Conservation (phyloP, 768 basidiomycete species). For the Zangia roseola region DNA sequence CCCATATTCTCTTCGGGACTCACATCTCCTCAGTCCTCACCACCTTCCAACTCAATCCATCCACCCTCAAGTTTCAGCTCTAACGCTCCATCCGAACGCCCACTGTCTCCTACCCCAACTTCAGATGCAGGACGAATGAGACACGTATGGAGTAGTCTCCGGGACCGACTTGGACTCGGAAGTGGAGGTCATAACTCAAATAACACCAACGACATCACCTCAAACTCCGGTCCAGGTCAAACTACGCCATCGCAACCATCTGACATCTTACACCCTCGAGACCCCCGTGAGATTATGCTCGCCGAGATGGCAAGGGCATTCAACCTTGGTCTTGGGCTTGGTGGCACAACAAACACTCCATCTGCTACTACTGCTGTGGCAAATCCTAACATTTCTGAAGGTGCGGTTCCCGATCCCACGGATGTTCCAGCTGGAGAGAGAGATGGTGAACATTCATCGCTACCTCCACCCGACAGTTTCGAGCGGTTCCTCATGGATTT, state of each 20-base stretch:
- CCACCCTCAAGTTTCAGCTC: slow-evolving; percentile 11
- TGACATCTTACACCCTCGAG: slow-evolving; percentile 23
- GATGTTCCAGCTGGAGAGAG: slow-evolving; percentile 7
- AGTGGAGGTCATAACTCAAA: slow-evolving; percentile 16
- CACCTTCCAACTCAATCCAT: slow-evolving; percentile 11
- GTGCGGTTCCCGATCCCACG: slow-evolving; percentile 1
- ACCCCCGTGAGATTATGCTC: slow-evolving; percentile 70
- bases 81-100: slow-evolving; percentile 28
- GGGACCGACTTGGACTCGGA: slow-evolving; percentile 63
- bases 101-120: slow-evolving; percentile 43
- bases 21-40: slow-evolving; percentile 34
- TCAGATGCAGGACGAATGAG: slow-evolving; percentile 47
- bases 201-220: slow-evolving; percentile 9
- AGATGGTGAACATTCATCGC: slow-evolving; percentile 15
- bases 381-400: slow-evolving; percentile 13
- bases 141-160: slow-evolving; percentile 64
- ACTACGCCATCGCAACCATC: slow-evolving; percentile 6
- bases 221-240: slow-evolving; percentile 9
- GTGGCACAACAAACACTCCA: slow-evolving; percentile 14
- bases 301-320: slow-evolving; percentile 82
- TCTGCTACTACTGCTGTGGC: neutral
- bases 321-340: slow-evolving; percentile 63
- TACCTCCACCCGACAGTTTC: slow-evolving; percentile 65
- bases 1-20: slow-evolving; percentile 61
- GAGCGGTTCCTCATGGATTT: slow-evolving; percentile 80